Base-by-base conservation (phyloP, 1,284 basidiomycete species). In the Ceraceosorus bombacis region DNA sequence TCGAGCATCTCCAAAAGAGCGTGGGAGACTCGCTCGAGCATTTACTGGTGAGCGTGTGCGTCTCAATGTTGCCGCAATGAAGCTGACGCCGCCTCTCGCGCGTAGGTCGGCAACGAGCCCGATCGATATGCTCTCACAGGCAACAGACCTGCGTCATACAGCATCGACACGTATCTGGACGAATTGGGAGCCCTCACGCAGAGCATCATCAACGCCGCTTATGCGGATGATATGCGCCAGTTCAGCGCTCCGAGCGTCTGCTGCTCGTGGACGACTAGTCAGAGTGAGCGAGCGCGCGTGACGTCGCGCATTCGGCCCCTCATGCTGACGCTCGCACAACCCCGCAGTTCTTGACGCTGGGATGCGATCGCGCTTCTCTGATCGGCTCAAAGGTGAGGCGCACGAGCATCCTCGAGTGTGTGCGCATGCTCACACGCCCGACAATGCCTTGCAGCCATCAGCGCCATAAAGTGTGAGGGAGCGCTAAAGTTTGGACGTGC, bases 71-170 rank as follows among this genome's bases (percentile, higher is more conserved):
- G 27, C 27, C 54, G 13, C 49, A 48, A 53, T 54, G 73, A 69
- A 79, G 78, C 13, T 63, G 81, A 66, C 10, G 13, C 8, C 7
- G n/a, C 13, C 9, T 27, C 60, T 79, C 82, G 65, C 81, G 88
- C 7, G 76, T 84, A 36, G 85, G 84, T 0, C 73, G 86, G 41
- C 76, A 88, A 88, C 72, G 86, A 88, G 73, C 87, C 86, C 9
- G 62, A 64, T 54, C 59, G 62, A 17, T 64, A 64, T 53, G 15
- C 53, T n/a, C n/a, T 17, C 8, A 62, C 57, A 5, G 64, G 63
- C 15, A 70, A 73, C 38, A 72, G 80, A 15, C 55, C 57, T 2
- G 39, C 66, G 15, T 73, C 73, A 12, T 86, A 83, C 67, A 69
- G 63, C 0, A 79, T 81, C 5, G 63, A 62, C 7, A 77, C 83